Conservation (phyloP, 1,284 basidiomycete genomes). For the Cryptococcus amylolentus region DNA sequence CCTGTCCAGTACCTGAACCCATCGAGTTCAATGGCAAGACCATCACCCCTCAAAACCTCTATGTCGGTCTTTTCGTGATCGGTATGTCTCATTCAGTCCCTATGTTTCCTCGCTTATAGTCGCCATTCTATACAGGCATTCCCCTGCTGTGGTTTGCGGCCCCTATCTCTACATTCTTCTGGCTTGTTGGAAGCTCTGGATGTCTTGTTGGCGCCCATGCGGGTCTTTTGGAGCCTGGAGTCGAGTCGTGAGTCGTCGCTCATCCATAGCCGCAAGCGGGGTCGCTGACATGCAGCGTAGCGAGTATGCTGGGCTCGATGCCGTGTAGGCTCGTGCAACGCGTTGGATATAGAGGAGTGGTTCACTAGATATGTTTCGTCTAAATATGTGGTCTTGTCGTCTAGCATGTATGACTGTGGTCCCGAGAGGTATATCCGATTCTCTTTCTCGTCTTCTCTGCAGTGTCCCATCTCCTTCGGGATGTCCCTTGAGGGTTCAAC, state of each 20-base stretch:
- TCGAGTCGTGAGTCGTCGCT: conserved; percentile 41
- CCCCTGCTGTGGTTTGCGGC: conserved; percentile 49
- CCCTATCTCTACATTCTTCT: conserved; percentile 50
- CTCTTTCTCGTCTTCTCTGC: too few relatives aligned
- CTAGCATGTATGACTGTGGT: too few relatives aligned
- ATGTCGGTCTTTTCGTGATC: conserved; percentile 57
- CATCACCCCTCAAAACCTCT: conserved; percentile 58
- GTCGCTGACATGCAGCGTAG: too few relatives aligned
- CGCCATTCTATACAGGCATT: conserved; percentile 28
- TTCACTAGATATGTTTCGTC: too few relatives aligned
- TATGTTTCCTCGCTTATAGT: not conserved
- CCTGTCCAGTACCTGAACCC: conserved; percentile 39
- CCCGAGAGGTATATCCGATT: too few relatives aligned
- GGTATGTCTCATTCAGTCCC: conserved; percentile 25
- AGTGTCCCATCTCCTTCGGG: too few relatives aligned
- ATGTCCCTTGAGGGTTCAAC: too few relatives aligned
- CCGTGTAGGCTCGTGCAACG: too few relatives aligned
- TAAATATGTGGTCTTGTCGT: too few relatives aligned
- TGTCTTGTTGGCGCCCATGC: conserved; percentile 55
- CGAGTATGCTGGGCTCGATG: too few relatives aligned
- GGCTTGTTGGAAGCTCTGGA: conserved; percentile 47
- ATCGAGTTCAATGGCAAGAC: conserved; percentile 52
- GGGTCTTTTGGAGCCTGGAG: conserved; percentile 56
- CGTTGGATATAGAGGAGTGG: too few relatives aligned
- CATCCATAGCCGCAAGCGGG: too few relatives aligned